Percentiles rank a stretch among this genome's conserved stretches.
Evolutionary conservation across 768 basidiomycete genomes (phyloP).

Genomic region (Leccinum subgranulosum): DNA sequence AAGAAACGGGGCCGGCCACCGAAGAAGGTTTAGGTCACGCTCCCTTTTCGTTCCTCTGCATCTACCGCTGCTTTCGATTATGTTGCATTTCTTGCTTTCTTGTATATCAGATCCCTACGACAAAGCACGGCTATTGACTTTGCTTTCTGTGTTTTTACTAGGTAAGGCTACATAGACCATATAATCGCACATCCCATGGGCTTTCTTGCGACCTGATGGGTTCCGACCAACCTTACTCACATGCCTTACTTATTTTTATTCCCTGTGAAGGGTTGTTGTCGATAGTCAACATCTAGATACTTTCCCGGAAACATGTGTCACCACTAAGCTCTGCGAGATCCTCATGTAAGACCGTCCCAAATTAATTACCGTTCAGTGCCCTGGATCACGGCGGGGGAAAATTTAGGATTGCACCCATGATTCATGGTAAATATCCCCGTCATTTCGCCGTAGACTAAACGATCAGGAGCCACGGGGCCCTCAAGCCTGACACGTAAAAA

Average conservation of each 20-base stretch:
- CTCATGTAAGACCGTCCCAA: conserved; percentile 30
- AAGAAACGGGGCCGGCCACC: conserved; percentile 76
- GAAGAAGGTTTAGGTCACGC: conserved; percentile 33
- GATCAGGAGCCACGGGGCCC: conserved; percentile 29
- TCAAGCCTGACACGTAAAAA: conserved; percentile 27
- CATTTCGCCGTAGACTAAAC: conserved; percentile 21
- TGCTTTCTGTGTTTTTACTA: conserved; percentile 34
- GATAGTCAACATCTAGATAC: conserved; percentile 14
- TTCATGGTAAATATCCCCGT: conserved; percentile 11
- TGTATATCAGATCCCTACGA: conserved; percentile 34
- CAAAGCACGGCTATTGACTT: conserved; percentile 34
- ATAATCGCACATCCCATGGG: conserved; percentile 28
- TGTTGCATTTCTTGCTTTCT: conserved; percentile 33
- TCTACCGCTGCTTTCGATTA: conserved; percentile 23
- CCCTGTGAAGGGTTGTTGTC: conserved; percentile 28
- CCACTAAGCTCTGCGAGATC: conserved; percentile 25
- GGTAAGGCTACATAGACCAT: conserved; percentile 36
- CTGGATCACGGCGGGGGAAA: conserved; percentile 18
- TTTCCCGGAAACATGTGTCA: conserved; percentile 25
- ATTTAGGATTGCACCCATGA: conserved; percentile 22
- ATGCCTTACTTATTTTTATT: conserved; percentile 31
- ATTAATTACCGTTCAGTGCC: conserved; percentile 35
- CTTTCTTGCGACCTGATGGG: conserved; percentile 19
- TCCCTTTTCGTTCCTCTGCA: conserved; percentile 3
- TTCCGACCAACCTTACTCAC: conserved; percentile 17